Percentiles rank a stretch among this genome's conserved stretches.
These are phyloP conservation scores for Melampsora americana DNA, from an alignment of 1,284 basidiomycete species.

Conservation along the genomic window DNA sequence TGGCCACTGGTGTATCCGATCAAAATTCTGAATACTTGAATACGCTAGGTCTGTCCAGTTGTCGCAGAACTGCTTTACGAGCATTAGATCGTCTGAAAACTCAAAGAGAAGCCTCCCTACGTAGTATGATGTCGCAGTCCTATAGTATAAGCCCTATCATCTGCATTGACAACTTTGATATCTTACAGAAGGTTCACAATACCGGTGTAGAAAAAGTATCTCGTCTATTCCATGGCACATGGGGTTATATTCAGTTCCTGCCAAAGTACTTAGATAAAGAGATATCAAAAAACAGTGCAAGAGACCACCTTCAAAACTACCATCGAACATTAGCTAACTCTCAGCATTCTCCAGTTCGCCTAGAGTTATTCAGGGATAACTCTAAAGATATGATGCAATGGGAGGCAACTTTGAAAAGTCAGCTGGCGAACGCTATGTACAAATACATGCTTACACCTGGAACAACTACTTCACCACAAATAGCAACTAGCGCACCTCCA, in stretches of 20 bases:
- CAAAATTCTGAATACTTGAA: not conserved
- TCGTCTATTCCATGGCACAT: conserved; percentile 17
- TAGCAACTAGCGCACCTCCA: not conserved
- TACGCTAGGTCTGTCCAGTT: conserved; percentile 9
- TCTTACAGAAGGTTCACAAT: conserved; percentile 9
- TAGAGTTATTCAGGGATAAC: not conserved
- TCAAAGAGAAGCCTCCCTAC: not conserved
- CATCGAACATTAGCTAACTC: not conserved
- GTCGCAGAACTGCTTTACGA: not conserved
- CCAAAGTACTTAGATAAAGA: not conserved
- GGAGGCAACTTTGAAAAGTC: not conserved
- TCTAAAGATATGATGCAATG: not conserved
- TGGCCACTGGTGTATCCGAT: conserved; percentile 10
- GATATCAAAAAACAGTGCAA: not conserved
- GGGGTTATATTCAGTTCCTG: conserved; percentile 18
- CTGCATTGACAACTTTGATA: conserved; percentile 31
- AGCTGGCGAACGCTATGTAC: conserved; percentile 1
- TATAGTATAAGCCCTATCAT: not conserved
- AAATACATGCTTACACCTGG: not conserved
- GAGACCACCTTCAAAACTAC: not conserved
- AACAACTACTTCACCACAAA: not conserved
- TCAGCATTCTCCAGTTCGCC: not conserved
- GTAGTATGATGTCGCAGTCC: not conserved
- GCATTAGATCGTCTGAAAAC: not conserved
- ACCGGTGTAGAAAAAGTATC: not conserved